Percentiles rank a stretch among this genome's conserved stretches.
phyloP scores from a whole-genome alignment of 2,329 filamentous ascomycete species.

The Cordyceps cateniannulata region DNA sequence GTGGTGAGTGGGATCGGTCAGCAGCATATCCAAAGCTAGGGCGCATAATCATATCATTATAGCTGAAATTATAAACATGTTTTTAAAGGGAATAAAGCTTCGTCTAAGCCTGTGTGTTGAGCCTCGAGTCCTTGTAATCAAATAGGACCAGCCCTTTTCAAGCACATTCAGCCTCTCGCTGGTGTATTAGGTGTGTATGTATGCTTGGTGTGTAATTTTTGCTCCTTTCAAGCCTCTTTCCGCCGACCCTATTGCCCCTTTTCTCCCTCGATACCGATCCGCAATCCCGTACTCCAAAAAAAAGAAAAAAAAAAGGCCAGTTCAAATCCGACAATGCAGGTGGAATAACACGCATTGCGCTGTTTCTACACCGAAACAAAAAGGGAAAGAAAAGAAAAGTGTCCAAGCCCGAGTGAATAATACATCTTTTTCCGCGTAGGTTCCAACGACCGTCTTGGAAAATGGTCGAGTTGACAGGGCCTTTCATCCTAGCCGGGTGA shows the following conservation, averaged over 20 bases:
- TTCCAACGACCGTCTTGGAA: neutral
- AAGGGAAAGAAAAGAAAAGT: neutral
- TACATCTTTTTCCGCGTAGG: neutral
- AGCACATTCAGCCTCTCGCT: neutral
- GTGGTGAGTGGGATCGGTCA: too few relatives aligned
- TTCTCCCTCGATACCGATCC: neutral
- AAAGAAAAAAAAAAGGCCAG: neutral
- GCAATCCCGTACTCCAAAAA: neutral
- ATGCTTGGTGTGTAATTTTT: neutral
- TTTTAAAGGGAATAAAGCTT: neutral
- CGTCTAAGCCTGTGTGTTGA: neutral
- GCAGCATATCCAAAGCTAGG: neutral
- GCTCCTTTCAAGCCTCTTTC: neutral
- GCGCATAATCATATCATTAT: neutral
- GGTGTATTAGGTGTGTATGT: neutral
- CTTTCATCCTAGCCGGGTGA: conserved; percentile 56
- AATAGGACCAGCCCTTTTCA: neutral
- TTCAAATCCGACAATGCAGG: neutral
- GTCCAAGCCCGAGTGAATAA: neutral
- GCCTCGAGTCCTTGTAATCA: neutral
- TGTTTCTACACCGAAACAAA: neutral
- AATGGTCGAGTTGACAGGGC: neutral
- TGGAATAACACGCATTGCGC: neutral
- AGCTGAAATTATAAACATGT: neutral
- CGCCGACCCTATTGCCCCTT: neutral